These are phyloP conservation scores for Leucosporidium yakuticum DNA, from an alignment of 768 basidiomycete genomes.

Conservation along the genomic window DNA sequence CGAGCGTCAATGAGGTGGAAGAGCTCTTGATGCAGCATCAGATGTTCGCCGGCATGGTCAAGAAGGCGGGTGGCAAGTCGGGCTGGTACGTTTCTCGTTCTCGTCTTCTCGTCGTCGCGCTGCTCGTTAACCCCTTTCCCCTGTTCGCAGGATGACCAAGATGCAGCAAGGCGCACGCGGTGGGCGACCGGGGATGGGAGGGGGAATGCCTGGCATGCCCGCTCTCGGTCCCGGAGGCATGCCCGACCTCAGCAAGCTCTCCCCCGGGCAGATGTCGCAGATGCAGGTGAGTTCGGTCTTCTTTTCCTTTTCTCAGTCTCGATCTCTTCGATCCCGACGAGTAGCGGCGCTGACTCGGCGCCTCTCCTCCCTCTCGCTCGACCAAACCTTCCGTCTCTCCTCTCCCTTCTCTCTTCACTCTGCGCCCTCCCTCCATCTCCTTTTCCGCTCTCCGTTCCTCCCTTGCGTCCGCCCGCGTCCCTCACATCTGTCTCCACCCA, in stretches of 20 bases:
- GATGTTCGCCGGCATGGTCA: constrained; percentile 99
- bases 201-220: constrained; percentile 21
- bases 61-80: constrained; percentile 94
- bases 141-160: constrained; percentile 83
- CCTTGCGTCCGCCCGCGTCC: constrained; percentile 11
- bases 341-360: too few species aligned
- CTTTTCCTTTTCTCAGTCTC: not conserved
- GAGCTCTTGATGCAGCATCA: constrained; percentile 92
- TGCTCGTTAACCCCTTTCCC: constrained; percentile 38
- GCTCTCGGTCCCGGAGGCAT: constrained; percentile 27
- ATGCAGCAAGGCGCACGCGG: constrained; percentile 82
- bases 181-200: constrained; percentile 6
- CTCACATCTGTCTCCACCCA: not conserved
- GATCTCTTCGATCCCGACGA: too few species aligned
- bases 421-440: not conserved
- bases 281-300: constrained; percentile 81
- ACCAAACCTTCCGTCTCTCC: not conserved
- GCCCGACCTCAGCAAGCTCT: constrained; percentile 51
- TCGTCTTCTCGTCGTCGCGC: not conserved
- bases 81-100: constrained; percentile 59
- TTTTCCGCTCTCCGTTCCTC: not conserved
- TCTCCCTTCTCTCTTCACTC: constrained; percentile 15
- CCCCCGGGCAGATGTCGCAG: constrained; percentile 85
- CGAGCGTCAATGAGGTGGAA: constrained; percentile 94
- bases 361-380: not conserved